Conservation (phyloP, 1,284 basidiomycete species). For the Puccinia polysora region DNA sequence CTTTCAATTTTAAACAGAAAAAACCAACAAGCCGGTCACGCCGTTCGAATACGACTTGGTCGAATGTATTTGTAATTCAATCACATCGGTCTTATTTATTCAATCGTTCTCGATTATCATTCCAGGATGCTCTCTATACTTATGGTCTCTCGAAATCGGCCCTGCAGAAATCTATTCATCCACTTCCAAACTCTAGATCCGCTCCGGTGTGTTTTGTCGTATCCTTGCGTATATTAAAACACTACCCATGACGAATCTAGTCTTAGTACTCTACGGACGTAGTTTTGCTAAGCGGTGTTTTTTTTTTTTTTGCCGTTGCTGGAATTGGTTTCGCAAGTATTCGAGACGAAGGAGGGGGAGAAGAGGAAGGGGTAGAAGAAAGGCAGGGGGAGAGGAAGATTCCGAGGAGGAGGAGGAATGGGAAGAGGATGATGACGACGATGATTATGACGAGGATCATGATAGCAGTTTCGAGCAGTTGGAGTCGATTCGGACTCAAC, state of each 20-base stretch:
- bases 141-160: slow-evolving; percentile 2
- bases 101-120: not conserved
- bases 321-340: too few species aligned
- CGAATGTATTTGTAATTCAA: not conserved
- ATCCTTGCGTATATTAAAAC: not conserved
- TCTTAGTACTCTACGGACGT: too few species aligned
- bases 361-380: not conserved
- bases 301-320: not conserved
- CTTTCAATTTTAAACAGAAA: not conserved
- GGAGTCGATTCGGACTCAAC: slow-evolving; percentile 1
- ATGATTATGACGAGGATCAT: not conserved
- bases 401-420: not conserved
- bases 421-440: not conserved
- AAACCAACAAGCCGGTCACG: too few species aligned
- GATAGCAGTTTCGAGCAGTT: slow-evolving; percentile 2
- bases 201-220: not conserved
- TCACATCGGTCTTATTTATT: not conserved
- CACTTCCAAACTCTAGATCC: not conserved
- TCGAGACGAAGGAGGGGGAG: too few species aligned
- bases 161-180: not conserved
- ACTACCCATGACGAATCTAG: not conserved
- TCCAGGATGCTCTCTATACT: slow-evolving; percentile 28
- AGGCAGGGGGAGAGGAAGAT: not conserved
- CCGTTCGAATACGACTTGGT: too few species aligned
- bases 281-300: not conserved